A percentile compares a stretch with the other conserved stretches of the same genome.
Evolutionary conservation across 2,329 filamentous ascomycete species (phyloP).

Genomic region (Metarhizium robertsii): DNA sequence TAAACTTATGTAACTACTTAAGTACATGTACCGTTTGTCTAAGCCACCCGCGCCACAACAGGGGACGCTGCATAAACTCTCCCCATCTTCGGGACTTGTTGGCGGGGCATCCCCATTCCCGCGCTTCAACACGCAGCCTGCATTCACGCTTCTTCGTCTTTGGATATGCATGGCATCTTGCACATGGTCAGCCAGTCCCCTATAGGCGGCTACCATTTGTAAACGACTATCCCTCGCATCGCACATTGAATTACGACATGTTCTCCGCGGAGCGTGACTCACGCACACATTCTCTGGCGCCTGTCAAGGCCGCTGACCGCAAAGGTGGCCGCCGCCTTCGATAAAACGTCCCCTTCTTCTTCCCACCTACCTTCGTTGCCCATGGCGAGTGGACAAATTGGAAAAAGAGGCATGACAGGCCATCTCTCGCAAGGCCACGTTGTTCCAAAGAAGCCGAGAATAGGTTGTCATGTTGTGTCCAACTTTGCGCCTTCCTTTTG

Average conservation of each 20-base stretch:
- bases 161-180: no score
- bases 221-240: neutral
- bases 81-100: no score
- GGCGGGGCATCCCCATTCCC: neutral
- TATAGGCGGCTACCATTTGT: no score
- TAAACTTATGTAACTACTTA: no score
- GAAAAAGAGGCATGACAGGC: neutral
- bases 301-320: neutral
- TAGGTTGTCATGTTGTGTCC: neutral
- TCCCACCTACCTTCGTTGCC: neutral
- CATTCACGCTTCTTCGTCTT: no score
- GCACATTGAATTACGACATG: neutral
- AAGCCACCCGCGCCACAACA: no score
- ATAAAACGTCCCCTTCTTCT: neutral
- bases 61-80: no score
- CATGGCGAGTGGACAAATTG: neutral
- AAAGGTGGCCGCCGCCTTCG: neutral
- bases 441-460: neutral
- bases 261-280: neutral
- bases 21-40: no score
- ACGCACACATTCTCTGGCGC: neutral
- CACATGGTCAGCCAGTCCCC: no score
- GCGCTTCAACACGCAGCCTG: no score
- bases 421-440: neutral
- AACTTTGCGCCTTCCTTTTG: conserved; percentile 18